Conservation (phyloP, 2,329 filamentous ascomycete genomes). For the Scedosporium minutisporum region DNA sequence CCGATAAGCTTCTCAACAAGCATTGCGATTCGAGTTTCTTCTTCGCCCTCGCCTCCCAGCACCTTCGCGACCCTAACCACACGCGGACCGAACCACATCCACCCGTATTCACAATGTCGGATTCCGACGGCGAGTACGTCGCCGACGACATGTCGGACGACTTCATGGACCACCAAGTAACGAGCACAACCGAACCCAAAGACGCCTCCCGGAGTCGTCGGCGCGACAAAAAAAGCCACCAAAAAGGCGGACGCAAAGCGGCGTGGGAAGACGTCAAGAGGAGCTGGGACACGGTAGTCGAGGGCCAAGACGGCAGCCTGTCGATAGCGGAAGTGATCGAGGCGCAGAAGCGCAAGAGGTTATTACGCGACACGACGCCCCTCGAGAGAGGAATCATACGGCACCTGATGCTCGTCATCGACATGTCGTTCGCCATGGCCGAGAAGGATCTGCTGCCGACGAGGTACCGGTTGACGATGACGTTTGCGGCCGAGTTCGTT, state of each 20-base stretch:
- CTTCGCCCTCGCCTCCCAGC: neutral
- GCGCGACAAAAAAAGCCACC: slow-evolving; percentile 13
- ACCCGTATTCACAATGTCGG: slow-evolving; percentile 44
- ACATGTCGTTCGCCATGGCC: slow-evolving; percentile 86
- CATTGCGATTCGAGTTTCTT: neutral
- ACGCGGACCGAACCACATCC: neutral
- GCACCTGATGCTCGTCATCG: slow-evolving; percentile 83
- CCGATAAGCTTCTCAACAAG: neutral
- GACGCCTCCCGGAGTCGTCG: slow-evolving; percentile 5
- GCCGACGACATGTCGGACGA: slow-evolving; percentile 55
- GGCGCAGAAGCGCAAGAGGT: slow-evolving; percentile 68
- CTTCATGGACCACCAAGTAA: slow-evolving; percentile 39
- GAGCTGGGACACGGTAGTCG: slow-evolving; percentile 65
- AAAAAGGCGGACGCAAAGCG: slow-evolving; percentile 20
- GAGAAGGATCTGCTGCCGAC: slow-evolving; percentile 92
- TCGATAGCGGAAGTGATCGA: slow-evolving; percentile 68
- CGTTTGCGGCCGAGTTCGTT: slow-evolving; percentile 79
- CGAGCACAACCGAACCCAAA: slow-evolving; percentile 14
- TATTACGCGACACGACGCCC: slow-evolving; percentile 88
- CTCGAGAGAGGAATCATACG: slow-evolving; percentile 94
- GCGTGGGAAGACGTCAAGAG: slow-evolving; percentile 59
- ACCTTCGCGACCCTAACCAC: neutral
- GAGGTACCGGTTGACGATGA: slow-evolving; percentile 71
- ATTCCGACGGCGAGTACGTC: slow-evolving; percentile 64
- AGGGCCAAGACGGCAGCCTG: slow-evolving; percentile 70